Evolutionary conservation across 2,329 filamentous ascomycete genomes (phyloP).

Genomic region (Aureobasidium sp.): DNA sequence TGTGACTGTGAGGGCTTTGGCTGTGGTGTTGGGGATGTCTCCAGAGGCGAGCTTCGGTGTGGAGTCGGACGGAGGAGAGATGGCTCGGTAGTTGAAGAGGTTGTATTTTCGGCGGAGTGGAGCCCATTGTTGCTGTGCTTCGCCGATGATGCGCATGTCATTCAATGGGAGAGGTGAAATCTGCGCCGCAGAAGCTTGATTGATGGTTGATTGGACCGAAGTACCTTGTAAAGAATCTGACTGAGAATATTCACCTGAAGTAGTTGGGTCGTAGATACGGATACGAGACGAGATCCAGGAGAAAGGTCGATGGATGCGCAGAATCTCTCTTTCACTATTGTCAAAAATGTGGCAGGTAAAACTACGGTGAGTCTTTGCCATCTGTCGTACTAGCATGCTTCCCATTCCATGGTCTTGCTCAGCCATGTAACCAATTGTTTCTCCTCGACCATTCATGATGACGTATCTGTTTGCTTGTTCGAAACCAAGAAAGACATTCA

Average conservation of each 20-base stretch:
- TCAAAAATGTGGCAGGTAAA: slow-evolving; percentile 62
- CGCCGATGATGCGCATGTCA: slow-evolving; percentile 56
- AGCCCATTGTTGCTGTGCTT: slow-evolving; percentile 58
- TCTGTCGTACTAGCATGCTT: slow-evolving; percentile 50
- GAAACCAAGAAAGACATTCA: slow-evolving; percentile 59
- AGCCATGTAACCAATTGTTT: slow-evolving; percentile 57
- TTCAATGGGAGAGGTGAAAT: slow-evolving; percentile 44
- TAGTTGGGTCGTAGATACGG: slow-evolving; percentile 45
- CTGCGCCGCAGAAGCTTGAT: slow-evolving; percentile 35
- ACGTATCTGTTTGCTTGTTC: slow-evolving; percentile 61
- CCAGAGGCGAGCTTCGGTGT: slow-evolving; percentile 35
- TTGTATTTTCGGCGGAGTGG: slow-evolving; percentile 57
- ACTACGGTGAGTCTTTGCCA: slow-evolving; percentile 54
- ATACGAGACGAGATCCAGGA: slow-evolving; percentile 56
- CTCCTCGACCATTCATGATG: slow-evolving; percentile 57
- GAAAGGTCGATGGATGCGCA: slow-evolving; percentile 57
- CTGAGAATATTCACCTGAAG: not conserved
- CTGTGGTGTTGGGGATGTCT: slow-evolving; percentile 42
- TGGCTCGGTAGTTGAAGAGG: slow-evolving; percentile 50
- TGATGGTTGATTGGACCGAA: slow-evolving; percentile 35
- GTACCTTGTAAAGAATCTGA: slow-evolving; percentile 24
- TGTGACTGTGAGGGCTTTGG: slow-evolving; percentile 39
- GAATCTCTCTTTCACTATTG: slow-evolving; percentile 50
- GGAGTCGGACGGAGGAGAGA: slow-evolving; percentile 29
- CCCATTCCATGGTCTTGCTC: slow-evolving; percentile 56